Percentiles rank a stretch among this genome's conserved stretches.
These are phyloP conservation scores for Wickerhamomyces canadensis DNA, from an alignment of 805 yeast species.

Conservation along the genomic window DNA sequence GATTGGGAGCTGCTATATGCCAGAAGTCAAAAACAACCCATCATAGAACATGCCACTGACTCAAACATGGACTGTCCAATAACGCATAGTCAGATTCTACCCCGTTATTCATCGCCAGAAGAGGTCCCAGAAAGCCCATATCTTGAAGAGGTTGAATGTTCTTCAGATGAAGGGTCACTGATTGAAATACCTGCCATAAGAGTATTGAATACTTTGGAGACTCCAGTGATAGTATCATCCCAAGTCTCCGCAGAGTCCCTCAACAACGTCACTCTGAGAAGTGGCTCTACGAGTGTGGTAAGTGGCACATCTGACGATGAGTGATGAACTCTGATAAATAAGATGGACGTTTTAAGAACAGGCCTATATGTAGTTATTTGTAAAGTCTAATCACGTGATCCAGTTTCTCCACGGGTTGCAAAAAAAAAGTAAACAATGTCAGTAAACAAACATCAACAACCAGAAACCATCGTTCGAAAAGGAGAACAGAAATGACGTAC, in stretches of 20 bases:
- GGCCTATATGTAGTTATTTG: no score
- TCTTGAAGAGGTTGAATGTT: not conserved
- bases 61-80: not conserved
- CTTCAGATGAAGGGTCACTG: not conserved
- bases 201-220: not conserved
- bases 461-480: no score
- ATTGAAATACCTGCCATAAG: not conserved
- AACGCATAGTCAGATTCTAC: not conserved
- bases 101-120: not conserved
- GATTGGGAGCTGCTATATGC: not conserved
- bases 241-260: no score
- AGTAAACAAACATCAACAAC: not conserved
- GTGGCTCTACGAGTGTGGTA: no score
- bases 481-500: no score
- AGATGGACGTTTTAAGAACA: no score
- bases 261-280: no score
- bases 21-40: not conserved
- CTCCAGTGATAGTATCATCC: not conserved
- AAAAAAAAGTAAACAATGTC: not conserved
- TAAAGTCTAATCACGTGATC: no score
- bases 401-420: no score
- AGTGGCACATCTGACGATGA: no score
- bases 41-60: not conserved
- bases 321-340: no score
- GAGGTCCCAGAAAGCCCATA: not conserved